A percentile compares a stretch with the other conserved stretches of the same genome.
Evolutionary conservation across 371 early-diverging fungal genomes (phyloP).

Genomic region (Apophysomyces ossiformis): DNA sequence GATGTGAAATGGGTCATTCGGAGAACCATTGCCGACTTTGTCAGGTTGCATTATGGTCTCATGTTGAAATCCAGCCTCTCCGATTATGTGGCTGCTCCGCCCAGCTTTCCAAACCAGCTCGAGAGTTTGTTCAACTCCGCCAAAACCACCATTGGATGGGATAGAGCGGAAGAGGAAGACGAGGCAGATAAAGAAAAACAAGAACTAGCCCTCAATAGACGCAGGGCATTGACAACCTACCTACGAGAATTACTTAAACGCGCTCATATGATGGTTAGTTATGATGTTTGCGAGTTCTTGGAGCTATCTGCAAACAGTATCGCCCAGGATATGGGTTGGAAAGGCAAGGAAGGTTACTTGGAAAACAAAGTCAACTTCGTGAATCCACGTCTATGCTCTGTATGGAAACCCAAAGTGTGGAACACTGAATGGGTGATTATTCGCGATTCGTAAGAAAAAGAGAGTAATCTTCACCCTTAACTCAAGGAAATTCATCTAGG

Average conservation of each 20-base stretch:
- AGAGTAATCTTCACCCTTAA: neutral
- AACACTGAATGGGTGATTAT: constrained; percentile 75
- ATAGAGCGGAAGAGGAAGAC: constrained; percentile 27
- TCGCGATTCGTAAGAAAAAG: constrained; percentile 68
- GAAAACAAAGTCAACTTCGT: constrained; percentile 58
- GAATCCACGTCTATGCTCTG: constrained; percentile 40
- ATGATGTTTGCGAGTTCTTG: constrained; percentile 82
- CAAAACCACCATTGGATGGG: constrained; percentile 38
- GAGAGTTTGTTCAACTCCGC: constrained; percentile 47
- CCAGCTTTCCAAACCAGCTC: constrained; percentile 52
- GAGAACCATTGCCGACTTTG: constrained; percentile 75
- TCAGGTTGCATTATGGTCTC: constrained; percentile 68
- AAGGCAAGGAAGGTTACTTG: constrained; percentile 83
- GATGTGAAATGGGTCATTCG: constrained; percentile 79
- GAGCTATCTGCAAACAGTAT: constrained; percentile 79
- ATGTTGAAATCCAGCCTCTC: constrained; percentile 52
- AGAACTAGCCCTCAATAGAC: constrained; percentile 52
- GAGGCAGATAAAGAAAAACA: constrained; percentile 17
- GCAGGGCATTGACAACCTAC: constrained; percentile 67
- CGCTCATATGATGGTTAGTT: constrained; percentile 66
- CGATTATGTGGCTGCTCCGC: constrained; percentile 45
- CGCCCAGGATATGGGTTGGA: constrained; percentile 84
- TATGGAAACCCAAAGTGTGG: constrained; percentile 53
- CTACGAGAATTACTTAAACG: constrained; percentile 59
- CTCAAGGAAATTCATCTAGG: constrained; percentile 15